phyloP scores from a whole-genome alignment of 1,284 basidiomycete genomes.

The Austroboletus niveus region DNA sequence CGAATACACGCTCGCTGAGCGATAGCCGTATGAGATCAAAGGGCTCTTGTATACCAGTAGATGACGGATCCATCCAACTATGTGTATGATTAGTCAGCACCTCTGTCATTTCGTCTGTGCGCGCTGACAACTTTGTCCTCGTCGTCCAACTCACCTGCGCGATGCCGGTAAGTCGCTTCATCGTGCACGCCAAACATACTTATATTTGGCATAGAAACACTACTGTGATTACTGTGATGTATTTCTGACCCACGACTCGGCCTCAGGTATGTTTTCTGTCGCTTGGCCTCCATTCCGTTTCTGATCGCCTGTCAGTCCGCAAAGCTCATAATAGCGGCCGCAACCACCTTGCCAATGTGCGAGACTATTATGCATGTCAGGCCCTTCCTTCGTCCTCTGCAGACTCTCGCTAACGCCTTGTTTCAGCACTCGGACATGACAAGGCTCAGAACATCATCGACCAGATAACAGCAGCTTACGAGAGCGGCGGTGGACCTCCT shows the following conservation, averaged over 20 bases:
- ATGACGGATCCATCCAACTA: constrained; percentile 63
- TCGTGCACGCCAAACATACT: background rate
- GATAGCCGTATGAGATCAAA: constrained; percentile 97
- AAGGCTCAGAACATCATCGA: constrained; percentile 96
- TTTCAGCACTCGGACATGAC: constrained; percentile 86
- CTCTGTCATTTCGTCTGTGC: constrained; percentile 21
- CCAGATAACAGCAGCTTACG: constrained; percentile 90
- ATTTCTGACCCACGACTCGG: constrained; percentile 85
- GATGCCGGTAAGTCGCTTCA: constrained; percentile 28
- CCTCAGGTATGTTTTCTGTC: constrained; percentile 57
- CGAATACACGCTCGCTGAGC: constrained; percentile 93
- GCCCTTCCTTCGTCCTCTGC: constrained; percentile 1
- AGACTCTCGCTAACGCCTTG: constrained; percentile 11
- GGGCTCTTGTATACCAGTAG: constrained; percentile 88
- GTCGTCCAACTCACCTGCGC: constrained; percentile 15
- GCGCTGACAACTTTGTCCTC: constrained; percentile 5
- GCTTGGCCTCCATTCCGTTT: constrained; percentile 1
- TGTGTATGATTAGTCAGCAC: constrained; percentile 32
- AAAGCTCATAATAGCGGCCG: constrained; percentile 98
- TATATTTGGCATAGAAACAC: constrained; percentile 59
- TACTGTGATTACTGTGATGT: constrained; percentile 95
- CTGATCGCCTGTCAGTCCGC: constrained; percentile 59
- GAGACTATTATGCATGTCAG: constrained; percentile 95
- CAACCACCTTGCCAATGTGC: constrained; percentile 94
- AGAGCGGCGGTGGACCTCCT: constrained; percentile 80